Conservation (phyloP, 371 early-diverging fungal genomes). For the Mucor velutinosus region DNA sequence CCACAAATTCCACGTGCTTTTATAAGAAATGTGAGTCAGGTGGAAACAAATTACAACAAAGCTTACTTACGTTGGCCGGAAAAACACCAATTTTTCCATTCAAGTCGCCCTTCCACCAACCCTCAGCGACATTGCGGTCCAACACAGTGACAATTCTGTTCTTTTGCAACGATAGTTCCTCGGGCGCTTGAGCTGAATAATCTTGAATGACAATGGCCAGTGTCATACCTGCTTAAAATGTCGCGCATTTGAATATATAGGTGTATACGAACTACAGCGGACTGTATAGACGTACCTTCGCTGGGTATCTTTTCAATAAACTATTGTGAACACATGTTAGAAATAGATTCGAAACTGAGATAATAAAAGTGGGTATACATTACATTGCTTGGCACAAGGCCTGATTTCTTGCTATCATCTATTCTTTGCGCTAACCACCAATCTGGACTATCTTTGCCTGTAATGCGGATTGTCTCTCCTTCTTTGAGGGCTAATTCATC, state of each 20-base stretch:
- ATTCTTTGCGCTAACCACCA: constrained; percentile 70
- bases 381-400: constrained; percentile 77
- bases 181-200: constrained; percentile 63
- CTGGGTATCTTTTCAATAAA: constrained; percentile 22
- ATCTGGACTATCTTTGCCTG: constrained; percentile 50
- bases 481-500: constrained; percentile 61
- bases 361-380: not conserved
- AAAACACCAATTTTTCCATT: constrained; percentile 60
- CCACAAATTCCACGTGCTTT: constrained; percentile 28
- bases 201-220: constrained; percentile 60
- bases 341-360: not conserved
- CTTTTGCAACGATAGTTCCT: constrained; percentile 63
- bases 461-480: constrained; percentile 58
- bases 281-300: not conserved
- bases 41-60: not conserved
- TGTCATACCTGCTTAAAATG: constrained; percentile 12
- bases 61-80: constrained; percentile 53
- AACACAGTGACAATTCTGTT: constrained; percentile 68
- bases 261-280: not conserved
- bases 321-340: constrained; percentile 1
- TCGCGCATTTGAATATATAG: not conserved
- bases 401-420: constrained; percentile 36
- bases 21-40: not conserved
- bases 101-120: constrained; percentile 68
- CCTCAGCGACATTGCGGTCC: constrained; percentile 56